Percentiles rank a stretch among this genome's conserved stretches.
phyloP scores from a whole-genome alignment of 177 flowering plant genomes.

The Tripterygium wilfordii region DNA sequence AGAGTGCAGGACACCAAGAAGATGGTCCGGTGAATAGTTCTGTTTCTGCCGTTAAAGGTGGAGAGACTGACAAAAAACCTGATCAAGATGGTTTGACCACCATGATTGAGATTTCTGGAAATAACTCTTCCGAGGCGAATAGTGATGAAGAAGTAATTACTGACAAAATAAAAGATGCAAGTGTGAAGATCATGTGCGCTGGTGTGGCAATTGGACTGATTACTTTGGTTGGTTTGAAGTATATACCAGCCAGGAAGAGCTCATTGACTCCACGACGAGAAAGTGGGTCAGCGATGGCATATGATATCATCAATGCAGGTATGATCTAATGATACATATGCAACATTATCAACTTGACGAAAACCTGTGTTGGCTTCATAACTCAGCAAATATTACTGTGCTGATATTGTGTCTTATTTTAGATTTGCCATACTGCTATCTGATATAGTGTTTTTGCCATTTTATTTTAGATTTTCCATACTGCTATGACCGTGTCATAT shows the following conservation, averaged over 20 bases:
- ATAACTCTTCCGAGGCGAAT: constrained; percentile 19
- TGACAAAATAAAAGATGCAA: constrained; percentile 64
- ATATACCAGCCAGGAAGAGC: constrained; percentile 38
- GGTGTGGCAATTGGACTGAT: constrained; percentile 66
- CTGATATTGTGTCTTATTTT: too few relatives aligned
- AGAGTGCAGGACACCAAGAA: constrained; percentile 27
- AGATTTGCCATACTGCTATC: too few relatives aligned
- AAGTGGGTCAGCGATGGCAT: constrained; percentile 45
- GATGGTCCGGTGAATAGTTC: constrained; percentile 19
- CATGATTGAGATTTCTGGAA: constrained; percentile 24
- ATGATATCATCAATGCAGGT: constrained; percentile 65
- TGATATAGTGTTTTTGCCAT: too few relatives aligned
- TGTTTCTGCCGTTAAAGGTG: constrained; percentile 21
- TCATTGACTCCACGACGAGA: constrained; percentile 32
- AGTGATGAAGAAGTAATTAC: constrained; percentile 44
- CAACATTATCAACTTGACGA: not conserved
- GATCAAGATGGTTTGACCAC: constrained; percentile 25
- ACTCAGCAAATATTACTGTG: too few relatives aligned
- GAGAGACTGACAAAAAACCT: constrained; percentile 16
- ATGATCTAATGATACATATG: constrained; percentile 21
- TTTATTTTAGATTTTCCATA: too few relatives aligned
- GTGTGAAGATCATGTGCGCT: constrained; percentile 71
- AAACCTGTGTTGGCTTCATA: too few relatives aligned
- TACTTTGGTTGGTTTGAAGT: constrained; percentile 60
- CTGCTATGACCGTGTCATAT: too few relatives aligned